A percentile compares a stretch with the other conserved stretches of the same genome.
These are phyloP conservation scores for Annulohypoxylon maeteangense DNA, from an alignment of 495 filamentous ascomycete genomes.

Conservation along the genomic window DNA sequence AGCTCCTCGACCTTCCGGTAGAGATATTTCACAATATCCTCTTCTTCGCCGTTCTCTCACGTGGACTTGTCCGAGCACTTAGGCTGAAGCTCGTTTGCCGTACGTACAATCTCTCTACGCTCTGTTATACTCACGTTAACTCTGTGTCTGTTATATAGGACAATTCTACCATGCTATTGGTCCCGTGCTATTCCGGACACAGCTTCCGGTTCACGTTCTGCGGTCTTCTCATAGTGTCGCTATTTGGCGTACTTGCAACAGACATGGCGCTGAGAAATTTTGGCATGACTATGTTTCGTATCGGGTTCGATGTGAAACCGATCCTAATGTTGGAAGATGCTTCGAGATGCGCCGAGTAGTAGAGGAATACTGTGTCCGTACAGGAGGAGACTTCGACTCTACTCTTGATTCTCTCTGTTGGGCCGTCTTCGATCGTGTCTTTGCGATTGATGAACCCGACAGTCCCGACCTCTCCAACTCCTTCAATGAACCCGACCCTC, in stretches of 20 bases:
- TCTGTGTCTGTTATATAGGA: not conserved
- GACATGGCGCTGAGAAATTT: not conserved
- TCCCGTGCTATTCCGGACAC: not conserved
- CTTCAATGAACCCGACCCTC: no score
- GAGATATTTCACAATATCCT: not conserved
- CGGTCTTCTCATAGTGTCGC: not conserved
- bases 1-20: not conserved
- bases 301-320: not conserved
- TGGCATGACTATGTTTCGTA: constrained; percentile 2
- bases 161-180: not conserved
- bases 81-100: constrained; percentile 1
- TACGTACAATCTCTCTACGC: not conserved
- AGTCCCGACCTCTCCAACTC: no score
- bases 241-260: not conserved
- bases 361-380: not conserved
- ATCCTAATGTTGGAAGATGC: not conserved
- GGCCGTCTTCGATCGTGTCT: not conserved
- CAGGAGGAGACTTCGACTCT: not conserved
- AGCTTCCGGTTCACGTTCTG: no score
- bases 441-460: no score
- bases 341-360: not conserved
- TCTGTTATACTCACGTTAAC: not conserved
- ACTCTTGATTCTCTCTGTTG: not conserved
- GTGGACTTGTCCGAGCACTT: not conserved
- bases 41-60: not conserved